phyloP scores from a whole-genome alignment of 176 grass and related monocot genomes.

The barley (Hordeum vulgare) region DNA sequence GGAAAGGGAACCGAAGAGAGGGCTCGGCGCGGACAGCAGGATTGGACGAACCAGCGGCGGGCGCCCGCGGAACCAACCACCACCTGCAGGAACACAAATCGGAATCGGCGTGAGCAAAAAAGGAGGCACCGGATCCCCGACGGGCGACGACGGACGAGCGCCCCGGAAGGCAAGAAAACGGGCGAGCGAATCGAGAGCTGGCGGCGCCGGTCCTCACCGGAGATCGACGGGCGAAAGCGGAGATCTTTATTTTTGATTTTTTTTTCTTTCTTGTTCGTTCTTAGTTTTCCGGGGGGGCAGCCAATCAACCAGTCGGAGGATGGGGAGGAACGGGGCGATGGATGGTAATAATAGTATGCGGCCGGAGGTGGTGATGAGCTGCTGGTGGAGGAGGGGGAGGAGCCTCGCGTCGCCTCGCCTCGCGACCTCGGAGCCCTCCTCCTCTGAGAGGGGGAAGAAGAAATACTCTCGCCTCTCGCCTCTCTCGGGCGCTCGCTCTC shows the following conservation, averaged over 20 bases:
- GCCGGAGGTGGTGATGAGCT: not conserved
- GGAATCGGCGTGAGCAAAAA: not conserved
- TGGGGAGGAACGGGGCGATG: not conserved
- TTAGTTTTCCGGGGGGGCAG: not conserved
- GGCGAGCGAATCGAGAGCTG: not conserved
- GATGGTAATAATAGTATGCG: not conserved
- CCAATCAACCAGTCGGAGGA: not conserved
- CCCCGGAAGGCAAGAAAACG: not conserved
- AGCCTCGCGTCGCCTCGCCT: not conserved
- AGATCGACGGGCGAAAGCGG: not conserved
- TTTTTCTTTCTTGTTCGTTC: not conserved
- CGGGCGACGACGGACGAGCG: not conserved
- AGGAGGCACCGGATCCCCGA: not conserved
- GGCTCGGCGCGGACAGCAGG: not conserved
- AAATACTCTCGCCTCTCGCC: not conserved
- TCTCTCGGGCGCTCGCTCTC: not conserved
- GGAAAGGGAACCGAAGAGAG: not conserved
- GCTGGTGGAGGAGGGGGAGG: not conserved
- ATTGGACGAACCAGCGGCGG: not conserved
- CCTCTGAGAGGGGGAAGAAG: constrained; percentile 21
- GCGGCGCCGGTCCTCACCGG: not conserved
- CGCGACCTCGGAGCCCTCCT: constrained; percentile 46
- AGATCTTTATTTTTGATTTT: not conserved
- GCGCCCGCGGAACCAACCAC: no score
- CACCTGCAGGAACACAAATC: constrained; percentile 14